phyloP scores from a whole-genome alignment of 2,329 filamentous ascomycete species.

The Xylariomycetidae sp. region DNA sequence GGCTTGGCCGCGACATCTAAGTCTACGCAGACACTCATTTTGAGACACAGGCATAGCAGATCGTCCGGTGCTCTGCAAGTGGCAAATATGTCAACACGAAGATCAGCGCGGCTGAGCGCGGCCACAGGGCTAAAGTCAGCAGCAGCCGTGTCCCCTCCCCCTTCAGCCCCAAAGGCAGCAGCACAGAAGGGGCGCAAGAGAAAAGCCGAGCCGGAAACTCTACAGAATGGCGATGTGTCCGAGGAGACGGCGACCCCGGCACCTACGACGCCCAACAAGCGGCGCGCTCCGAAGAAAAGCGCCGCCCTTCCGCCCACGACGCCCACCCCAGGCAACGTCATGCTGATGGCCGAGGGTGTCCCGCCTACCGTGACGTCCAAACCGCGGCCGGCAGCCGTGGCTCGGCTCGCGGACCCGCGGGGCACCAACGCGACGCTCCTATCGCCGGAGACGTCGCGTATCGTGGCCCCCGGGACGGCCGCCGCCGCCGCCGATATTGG shows the following conservation, averaged over 20 bases:
- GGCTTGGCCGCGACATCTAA: no score
- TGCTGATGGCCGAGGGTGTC: conserved; percentile 31
- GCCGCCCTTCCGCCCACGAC: conserved; percentile 36
- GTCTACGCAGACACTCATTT: not conserved
- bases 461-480: conserved; percentile 50
- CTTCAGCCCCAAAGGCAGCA: conserved; percentile 16
- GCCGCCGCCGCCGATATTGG: conserved; percentile 31
- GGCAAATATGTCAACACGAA: conserved; percentile 26
- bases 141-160: conserved; percentile 1
- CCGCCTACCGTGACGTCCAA: conserved; percentile 27
- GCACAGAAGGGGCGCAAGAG: conserved; percentile 30
- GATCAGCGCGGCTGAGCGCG: conserved; percentile 25
- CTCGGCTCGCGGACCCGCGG: conserved; percentile 58
- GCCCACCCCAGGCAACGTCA: conserved; percentile 41
- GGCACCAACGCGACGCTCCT: conserved; percentile 65
- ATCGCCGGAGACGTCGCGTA: conserved; percentile 64
- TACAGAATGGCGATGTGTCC: conserved; percentile 2
- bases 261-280: conserved; percentile 26
- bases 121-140: conserved; percentile 13
- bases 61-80: conserved; percentile 3
- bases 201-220: conserved; percentile 10
- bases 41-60: not conserved
- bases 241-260: conserved; percentile 13
- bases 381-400: conserved; percentile 36
- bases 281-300: conserved; percentile 15